Conservation (phyloP, 2,329 filamentous ascomycete genomes). For the Colletotrichum cereale region DNA sequence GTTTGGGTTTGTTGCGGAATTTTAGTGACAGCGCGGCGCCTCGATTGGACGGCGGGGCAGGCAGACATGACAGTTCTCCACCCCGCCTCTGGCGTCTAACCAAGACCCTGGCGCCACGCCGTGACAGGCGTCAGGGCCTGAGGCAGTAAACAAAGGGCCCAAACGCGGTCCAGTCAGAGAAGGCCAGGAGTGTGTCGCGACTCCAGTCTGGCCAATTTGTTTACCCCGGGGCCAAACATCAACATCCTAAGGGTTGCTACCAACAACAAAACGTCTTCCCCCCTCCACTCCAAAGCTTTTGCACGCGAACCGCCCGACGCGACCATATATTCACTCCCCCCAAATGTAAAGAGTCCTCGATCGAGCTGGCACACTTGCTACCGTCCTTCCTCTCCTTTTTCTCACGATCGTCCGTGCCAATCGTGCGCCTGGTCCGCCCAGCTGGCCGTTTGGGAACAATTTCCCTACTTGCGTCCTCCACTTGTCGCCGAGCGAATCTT, state of each 20-base stretch:
- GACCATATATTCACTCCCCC: conserved; percentile 21
- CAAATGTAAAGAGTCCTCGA: conserved; percentile 32
- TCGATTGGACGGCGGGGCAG: conserved; percentile 30
- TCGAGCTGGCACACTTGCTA: conserved; percentile 38
- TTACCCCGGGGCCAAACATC: conserved; percentile 40
- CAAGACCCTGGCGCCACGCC: conserved; percentile 14
- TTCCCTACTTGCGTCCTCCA: conserved; percentile 8
- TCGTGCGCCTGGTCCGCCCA: conserved; percentile 39
- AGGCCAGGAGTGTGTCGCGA: conserved; percentile 28
- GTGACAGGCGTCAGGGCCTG: conserved; percentile 15
- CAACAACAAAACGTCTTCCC: conserved; percentile 38
- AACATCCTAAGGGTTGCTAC: conserved; percentile 41
- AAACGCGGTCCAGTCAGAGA: conserved; percentile 38
- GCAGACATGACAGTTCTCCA: conserved; percentile 13
- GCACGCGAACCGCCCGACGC: conserved; percentile 22
- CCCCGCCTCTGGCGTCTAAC: neutral
- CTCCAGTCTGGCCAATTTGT: conserved; percentile 28
- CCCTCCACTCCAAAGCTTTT: conserved; percentile 4
- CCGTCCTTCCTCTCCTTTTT: conserved; percentile 27
- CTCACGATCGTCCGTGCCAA: conserved; percentile 26
- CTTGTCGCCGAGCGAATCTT: conserved; percentile 13
- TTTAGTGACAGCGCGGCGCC: conserved; percentile 21
- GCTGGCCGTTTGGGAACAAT: conserved; percentile 29
- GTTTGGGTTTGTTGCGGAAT: conserved; percentile 15
- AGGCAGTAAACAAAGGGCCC: conserved; percentile 39